Evolutionary conservation across 1,284 basidiomycete species (phyloP).

Genomic region (Heterobasidion annosum): DNA sequence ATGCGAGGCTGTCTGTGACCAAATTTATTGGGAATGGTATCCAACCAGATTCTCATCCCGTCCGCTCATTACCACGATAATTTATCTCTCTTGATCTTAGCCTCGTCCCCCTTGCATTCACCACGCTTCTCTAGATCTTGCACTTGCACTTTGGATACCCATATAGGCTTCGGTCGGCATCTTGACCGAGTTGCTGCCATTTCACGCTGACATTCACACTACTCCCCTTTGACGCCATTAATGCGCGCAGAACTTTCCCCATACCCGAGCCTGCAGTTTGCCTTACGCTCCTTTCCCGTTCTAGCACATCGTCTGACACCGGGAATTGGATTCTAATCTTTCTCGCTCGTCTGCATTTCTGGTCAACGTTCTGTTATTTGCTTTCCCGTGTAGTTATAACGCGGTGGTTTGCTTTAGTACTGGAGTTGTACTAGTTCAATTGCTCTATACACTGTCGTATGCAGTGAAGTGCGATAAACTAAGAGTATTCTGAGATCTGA

Average conservation of each 20-base stretch:
- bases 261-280: background rate
- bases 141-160: background rate
- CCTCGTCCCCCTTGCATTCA: background rate
- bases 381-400: background rate
- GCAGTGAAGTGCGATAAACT: too few relatives aligned
- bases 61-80: slow-evolving; percentile 26
- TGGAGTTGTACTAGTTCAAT: background rate
- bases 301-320: background rate
- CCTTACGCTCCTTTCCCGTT: background rate
- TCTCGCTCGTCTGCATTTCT: background rate
- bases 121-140: background rate
- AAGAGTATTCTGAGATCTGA: too few relatives aligned
- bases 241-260: background rate
- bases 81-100: background rate
- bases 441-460: too few relatives aligned
- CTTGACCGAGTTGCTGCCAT: background rate
- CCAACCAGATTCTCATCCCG: slow-evolving; percentile 15
- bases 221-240: background rate
- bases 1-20: background rate
- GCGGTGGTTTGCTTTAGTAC: background rate
- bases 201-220: slow-evolving; percentile 2
- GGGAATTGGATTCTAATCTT: background rate
- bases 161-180: slow-evolving; percentile 1
- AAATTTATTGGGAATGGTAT: background rate
- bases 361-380: background rate